Percentiles rank a stretch among this genome's conserved stretches.
Evolutionary conservation across 2,329 filamentous ascomycete genomes (phyloP).

Genomic region (Paecilomyces sp.): DNA sequence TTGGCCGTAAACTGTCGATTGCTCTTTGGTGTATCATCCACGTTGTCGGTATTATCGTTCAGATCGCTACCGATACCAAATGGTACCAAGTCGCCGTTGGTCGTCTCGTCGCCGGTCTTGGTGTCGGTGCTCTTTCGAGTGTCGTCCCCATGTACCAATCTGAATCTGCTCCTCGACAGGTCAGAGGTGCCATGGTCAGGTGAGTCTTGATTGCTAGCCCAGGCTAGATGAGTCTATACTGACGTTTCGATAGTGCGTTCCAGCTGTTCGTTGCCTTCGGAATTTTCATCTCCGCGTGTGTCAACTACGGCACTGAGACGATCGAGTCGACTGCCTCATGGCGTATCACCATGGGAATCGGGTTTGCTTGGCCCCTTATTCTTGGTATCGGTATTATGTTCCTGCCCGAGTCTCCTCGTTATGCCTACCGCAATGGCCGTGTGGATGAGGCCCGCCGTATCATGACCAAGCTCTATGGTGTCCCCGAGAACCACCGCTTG

Average conservation of each 20-base stretch:
- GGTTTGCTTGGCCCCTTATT: slow-evolving; percentile 51
- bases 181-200: slow-evolving; percentile 41
- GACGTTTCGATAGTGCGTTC: slow-evolving; percentile 29
- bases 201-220: slow-evolving; percentile 4
- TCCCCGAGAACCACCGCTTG: slow-evolving; percentile 48
- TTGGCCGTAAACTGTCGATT: slow-evolving; percentile 41
- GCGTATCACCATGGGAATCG: slow-evolving; percentile 50
- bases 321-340: slow-evolving; percentile 39
- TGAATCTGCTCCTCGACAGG: slow-evolving; percentile 40
- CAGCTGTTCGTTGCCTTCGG: slow-evolving; percentile 44
- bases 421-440: slow-evolving; percentile 49
- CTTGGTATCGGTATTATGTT: slow-evolving; percentile 50
- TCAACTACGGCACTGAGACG: slow-evolving; percentile 41
- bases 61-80: slow-evolving; percentile 34
- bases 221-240: not conserved
- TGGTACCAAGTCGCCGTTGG: slow-evolving; percentile 42
- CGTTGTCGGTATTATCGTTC: slow-evolving; percentile 39
- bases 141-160: slow-evolving; percentile 43
- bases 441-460: slow-evolving; percentile 46
- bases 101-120: slow-evolving; percentile 40
- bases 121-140: slow-evolving; percentile 41
- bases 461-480: slow-evolving; percentile 50
- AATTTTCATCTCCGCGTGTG: slow-evolving; percentile 42
- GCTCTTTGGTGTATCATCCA: slow-evolving; percentile 39
- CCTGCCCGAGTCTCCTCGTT: slow-evolving; percentile 53